These are phyloP conservation scores for Lactifluus rugatus DNA, from an alignment of 768 basidiomycete genomes.

Conservation along the genomic window DNA sequence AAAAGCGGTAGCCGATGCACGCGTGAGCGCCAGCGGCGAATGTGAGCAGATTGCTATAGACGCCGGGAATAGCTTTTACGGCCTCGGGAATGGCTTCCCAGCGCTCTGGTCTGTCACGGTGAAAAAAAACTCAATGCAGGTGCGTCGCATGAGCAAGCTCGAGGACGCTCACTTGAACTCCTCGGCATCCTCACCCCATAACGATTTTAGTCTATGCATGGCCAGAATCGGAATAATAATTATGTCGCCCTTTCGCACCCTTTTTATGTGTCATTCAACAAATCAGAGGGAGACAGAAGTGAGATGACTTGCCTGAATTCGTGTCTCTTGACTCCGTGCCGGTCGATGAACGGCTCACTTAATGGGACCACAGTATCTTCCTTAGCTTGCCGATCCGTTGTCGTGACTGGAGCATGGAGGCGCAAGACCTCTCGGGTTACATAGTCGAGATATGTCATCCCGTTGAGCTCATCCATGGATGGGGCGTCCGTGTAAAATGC, in stretches of 20 bases:
- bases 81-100: constrained; percentile 16
- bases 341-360: constrained; percentile 17
- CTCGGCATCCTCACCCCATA: constrained; percentile 21
- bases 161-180: constrained; percentile 21
- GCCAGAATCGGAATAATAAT: constrained; percentile 12
- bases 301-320: constrained; percentile 14
- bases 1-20: constrained; percentile 21
- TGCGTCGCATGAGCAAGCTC: background rate
- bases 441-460: constrained; percentile 53
- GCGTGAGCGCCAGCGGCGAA: constrained; percentile 16
- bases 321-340: constrained; percentile 12
- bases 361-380: constrained; percentile 18
- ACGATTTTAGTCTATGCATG: constrained; percentile 10
- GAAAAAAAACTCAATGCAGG: background rate
- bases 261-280: background rate
- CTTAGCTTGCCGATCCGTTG: constrained; percentile 5
- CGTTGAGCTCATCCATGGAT: constrained; percentile 58
- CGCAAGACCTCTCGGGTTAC: constrained; percentile 15
- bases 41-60: constrained; percentile 15
- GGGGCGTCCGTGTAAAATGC: constrained; percentile 45
- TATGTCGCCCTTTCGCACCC: constrained; percentile 10
- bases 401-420: constrained; percentile 16
- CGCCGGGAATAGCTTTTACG: constrained; percentile 5
- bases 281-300: background rate
- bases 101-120: constrained; percentile 17